Conservation (phyloP, 352 stramenopile genomes). For the Nothophytophthora sp. region DNA sequence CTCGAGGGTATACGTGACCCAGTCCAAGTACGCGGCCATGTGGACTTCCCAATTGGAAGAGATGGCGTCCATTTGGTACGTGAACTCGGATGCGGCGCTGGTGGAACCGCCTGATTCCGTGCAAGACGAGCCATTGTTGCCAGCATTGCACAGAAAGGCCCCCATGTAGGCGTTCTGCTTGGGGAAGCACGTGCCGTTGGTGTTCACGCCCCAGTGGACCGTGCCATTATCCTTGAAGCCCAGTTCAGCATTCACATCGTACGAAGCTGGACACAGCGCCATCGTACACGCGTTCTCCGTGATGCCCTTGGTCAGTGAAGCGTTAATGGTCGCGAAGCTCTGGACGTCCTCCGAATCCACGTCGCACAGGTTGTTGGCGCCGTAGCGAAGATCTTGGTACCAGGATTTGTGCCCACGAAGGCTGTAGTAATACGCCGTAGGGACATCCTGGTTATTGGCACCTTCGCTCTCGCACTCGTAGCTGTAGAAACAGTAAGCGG, state of each 20-base stretch:
- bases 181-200: constrained; percentile 48
- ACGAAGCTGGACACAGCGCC: constrained; percentile 62
- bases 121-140: constrained; percentile 32
- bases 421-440: too few species aligned
- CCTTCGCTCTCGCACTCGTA: too few species aligned
- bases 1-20: constrained; percentile 56
- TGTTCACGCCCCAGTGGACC: constrained; percentile 45
- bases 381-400: too few species aligned
- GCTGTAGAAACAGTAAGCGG: too few species aligned
- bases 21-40: constrained; percentile 76
- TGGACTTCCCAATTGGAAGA: constrained; percentile 87
- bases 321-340: too few species aligned
- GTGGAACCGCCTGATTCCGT: constrained; percentile 24
- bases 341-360: too few species aligned
- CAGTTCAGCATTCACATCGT: constrained; percentile 49
- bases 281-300: constrained; percentile 43
- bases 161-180: constrained; percentile 54
- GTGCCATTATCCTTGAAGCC: constrained; percentile 36
- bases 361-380: too few species aligned
- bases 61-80: constrained; percentile 91
- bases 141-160: constrained; percentile 46
- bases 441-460: too few species aligned
- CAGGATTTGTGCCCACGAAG: too few species aligned
- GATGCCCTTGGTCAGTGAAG: too few species aligned
- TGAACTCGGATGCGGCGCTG: constrained; percentile 28